A percentile compares a stretch with the other conserved stretches of the same genome.
Evolutionary conservation across 2,329 filamentous ascomycete genomes (phyloP).

Genomic region (Ophiostoma sp.): DNA sequence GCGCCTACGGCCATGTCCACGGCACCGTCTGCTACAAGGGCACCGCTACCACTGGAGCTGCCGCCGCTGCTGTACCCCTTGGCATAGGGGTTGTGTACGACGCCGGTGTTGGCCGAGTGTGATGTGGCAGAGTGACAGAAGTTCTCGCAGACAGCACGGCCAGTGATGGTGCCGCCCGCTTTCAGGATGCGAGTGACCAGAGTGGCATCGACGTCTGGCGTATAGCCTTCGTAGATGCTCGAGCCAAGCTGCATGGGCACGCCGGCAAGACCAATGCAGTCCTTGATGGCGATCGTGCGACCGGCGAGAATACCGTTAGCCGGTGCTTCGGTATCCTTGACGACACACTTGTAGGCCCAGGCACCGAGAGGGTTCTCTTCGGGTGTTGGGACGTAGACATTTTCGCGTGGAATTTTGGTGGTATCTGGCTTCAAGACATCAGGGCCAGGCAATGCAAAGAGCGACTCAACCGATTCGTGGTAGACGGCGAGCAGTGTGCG

Average conservation of each 20-base stretch:
- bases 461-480: conserved; percentile 9
- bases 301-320: not conserved
- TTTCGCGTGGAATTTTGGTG: not conserved
- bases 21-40: conserved; percentile 42
- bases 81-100: conserved; percentile 50
- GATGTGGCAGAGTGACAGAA: conserved; percentile 43
- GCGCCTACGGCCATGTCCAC: conserved; percentile 39
- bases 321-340: not conserved
- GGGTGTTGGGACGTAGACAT: not conserved
- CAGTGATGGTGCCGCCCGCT: conserved; percentile 44
- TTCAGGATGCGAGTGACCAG: conserved; percentile 46
- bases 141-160: conserved; percentile 51
- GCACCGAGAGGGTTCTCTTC: not conserved
- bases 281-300: not conserved
- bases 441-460: not conserved
- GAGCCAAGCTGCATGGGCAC: conserved; percentile 12
- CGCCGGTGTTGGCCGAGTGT: conserved; percentile 47
- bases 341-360: not conserved
- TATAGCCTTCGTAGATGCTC: not conserved
- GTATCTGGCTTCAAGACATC: not conserved
- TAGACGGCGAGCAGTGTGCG: conserved; percentile 10
- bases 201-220: conserved; percentile 41
- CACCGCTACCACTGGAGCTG: conserved; percentile 46
- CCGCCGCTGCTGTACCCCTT: conserved; percentile 49
- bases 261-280: conserved; percentile 10